phyloP scores from a whole-genome alignment of 305 asterid genomes.

The Fraxinus albicans region DNA sequence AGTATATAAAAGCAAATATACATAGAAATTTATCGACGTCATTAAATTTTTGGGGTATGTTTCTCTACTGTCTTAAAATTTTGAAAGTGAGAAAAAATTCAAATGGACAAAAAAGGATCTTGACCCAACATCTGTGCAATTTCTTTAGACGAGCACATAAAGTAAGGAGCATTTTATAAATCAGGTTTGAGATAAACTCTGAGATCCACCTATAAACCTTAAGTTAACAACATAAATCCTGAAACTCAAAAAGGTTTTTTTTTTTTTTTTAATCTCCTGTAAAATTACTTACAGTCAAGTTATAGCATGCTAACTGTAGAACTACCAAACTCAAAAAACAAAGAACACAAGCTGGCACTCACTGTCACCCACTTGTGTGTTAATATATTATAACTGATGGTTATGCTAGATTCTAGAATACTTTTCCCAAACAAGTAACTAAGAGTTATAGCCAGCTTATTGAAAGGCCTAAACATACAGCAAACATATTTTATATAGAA shows the following conservation, averaged over 20 bases:
- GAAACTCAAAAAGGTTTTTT: background rate
- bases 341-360: constrained; percentile 2
- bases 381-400: background rate
- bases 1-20: background rate
- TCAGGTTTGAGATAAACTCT: background rate
- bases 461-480: background rate
- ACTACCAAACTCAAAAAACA: background rate
- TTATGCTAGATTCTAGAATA: background rate
- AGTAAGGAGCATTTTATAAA: background rate
- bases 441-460: background rate
- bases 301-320: background rate
- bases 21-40: background rate
- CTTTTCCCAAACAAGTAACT: background rate
- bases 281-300: background rate
- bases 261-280: background rate
- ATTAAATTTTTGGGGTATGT: background rate
- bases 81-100: background rate
- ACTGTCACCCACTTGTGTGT: background rate
- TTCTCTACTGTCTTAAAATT: background rate
- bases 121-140: background rate
- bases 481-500: background rate
- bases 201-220: background rate
- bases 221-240: background rate
- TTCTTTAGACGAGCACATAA: background rate
- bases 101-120: background rate